These are phyloP conservation scores for Zizania palustris DNA, from an alignment of 202 grass and related monocot species.

Conservation along the genomic window DNA sequence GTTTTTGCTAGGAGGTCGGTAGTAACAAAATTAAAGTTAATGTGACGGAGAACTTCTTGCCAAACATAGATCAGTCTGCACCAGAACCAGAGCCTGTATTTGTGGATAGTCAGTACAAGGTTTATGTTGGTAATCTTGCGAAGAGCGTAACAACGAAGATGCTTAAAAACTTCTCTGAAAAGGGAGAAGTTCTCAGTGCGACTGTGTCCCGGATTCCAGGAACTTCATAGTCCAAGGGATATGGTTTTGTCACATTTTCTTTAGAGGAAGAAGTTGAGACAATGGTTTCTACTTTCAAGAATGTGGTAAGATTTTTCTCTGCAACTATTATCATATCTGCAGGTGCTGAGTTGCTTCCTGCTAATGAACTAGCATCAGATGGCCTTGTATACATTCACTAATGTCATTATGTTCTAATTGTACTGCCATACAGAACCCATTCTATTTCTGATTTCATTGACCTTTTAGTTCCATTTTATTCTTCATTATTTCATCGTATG, in stretches of 20 bases:
- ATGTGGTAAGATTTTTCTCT: constrained; percentile 57
- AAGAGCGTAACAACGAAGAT: constrained; percentile 77
- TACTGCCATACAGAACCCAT: constrained; percentile 6
- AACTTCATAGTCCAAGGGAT: constrained; percentile 87
- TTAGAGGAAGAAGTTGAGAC: constrained; percentile 83
- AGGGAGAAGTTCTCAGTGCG: constrained; percentile 84
- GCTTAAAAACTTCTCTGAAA: constrained; percentile 81
- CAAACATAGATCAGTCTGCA: constrained; percentile 50
- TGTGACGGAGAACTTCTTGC: constrained; percentile 75
- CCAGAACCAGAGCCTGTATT: constrained; percentile 64
- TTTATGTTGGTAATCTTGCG: constrained; percentile 92
- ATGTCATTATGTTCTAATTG: neutral
- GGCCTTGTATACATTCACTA: neutral
- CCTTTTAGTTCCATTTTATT: neutral
- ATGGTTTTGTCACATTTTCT: constrained; percentile 84
- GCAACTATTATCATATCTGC: too few relatives aligned
- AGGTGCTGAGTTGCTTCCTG: constrained; percentile 12
- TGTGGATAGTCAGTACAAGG: constrained; percentile 89
- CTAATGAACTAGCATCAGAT: constrained; percentile 28
- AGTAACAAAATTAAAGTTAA: constrained; percentile 89
- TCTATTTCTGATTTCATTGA: neutral
- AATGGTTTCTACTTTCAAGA: constrained; percentile 81
- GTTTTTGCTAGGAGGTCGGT: constrained; percentile 65
- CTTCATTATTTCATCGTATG: neutral
- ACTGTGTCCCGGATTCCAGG: constrained; percentile 75